phyloP scores from a whole-genome alignment of 371 early-diverging fungal genomes.

The Mucor circinelloides region DNA sequence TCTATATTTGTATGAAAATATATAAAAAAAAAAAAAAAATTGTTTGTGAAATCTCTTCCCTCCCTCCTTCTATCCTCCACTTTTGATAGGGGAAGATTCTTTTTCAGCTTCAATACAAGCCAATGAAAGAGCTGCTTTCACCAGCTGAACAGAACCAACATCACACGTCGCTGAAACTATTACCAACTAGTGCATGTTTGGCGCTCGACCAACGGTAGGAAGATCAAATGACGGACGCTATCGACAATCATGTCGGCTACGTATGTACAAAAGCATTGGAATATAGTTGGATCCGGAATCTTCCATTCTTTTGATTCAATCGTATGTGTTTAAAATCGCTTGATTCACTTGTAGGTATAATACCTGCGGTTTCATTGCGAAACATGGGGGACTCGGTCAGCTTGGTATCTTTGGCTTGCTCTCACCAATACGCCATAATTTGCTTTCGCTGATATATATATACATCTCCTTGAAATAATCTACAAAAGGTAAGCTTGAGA shows the following conservation, averaged over 20 bases:
- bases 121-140: neutral
- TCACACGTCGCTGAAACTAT: neutral
- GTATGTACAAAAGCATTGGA: neutral
- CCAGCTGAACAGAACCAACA: neutral
- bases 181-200: too few relatives aligned
- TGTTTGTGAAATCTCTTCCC: neutral
- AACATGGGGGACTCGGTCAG: neutral
- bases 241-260: too few relatives aligned
- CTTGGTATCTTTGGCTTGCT: too few relatives aligned
- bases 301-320: neutral
- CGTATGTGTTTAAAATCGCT: neutral
- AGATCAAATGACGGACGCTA: too few relatives aligned
- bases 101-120: neutral
- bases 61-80: neutral
- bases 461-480: too few relatives aligned
- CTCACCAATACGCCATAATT: too few relatives aligned
- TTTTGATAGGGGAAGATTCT: neutral
- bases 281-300: neutral
- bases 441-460: too few relatives aligned
- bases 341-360: neutral
- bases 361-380: neutral
- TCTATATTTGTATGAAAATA: neutral
- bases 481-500: too few relatives aligned
- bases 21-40: neutral
- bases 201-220: too few relatives aligned